These are phyloP conservation scores for Nicotiana undulata DNA, from an alignment of 257 asterid genomes.

Conservation along the genomic window DNA sequence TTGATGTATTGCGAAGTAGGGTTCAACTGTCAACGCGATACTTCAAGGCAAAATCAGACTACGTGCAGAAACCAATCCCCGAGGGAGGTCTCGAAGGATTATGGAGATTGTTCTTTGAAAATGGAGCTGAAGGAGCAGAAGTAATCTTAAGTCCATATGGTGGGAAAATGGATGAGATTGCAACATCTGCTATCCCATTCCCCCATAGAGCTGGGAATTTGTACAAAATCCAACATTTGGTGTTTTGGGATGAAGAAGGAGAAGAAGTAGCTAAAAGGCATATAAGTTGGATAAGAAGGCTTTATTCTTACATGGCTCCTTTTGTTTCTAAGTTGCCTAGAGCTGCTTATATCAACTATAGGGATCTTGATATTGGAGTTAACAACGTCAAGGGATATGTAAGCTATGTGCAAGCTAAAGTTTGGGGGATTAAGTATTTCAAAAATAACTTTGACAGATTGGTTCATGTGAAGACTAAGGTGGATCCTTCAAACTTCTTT, in stretches of 20 bases:
- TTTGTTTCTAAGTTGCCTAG: conserved; percentile 10
- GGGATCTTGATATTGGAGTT: conserved; percentile 14
- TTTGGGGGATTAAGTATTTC: conserved; percentile 11
- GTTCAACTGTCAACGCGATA: not conserved
- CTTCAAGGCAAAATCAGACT: conserved; percentile 14
- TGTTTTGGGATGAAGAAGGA: not conserved
- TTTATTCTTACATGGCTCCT: conserved; percentile 2
- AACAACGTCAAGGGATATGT: not conserved
- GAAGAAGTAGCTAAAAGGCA: not conserved
- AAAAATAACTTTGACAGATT: conserved; percentile 9
- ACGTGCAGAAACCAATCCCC: not conserved
- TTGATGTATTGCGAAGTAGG: not conserved
- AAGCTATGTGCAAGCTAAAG: not conserved
- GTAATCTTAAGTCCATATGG: conserved; percentile 8
- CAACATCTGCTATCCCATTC: not conserved
- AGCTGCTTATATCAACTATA: conserved; percentile 8
- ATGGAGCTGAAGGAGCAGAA: not conserved
- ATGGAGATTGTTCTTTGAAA: not conserved
- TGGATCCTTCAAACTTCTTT: conserved; percentile 8
- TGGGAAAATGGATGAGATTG: conserved; percentile 9
- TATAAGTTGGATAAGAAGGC: conserved; percentile 11
- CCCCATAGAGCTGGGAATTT: conserved; percentile 9
- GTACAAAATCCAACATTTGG: conserved; percentile 7
- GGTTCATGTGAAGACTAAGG: conserved; percentile 9
- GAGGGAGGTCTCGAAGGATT: conserved; percentile 2